Evolutionary conservation across 78 protist species (phyloP).

Genomic region (Creolimax fragrantissima): DNA sequence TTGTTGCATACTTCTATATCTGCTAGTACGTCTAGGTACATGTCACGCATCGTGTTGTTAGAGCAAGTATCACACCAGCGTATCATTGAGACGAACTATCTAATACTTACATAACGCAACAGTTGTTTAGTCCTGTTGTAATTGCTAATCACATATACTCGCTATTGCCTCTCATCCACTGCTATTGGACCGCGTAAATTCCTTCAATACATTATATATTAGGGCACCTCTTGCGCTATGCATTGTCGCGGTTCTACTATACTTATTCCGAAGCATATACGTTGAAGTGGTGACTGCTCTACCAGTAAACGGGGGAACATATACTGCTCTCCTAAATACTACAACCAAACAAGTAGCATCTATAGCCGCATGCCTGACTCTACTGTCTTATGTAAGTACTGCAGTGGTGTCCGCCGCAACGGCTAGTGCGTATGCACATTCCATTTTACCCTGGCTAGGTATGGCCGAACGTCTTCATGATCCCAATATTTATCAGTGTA

Average conservation of each 20-base stretch:
- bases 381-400: slow-evolving; percentile 75
- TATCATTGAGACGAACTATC: no score
- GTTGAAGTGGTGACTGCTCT: slow-evolving; percentile 65
- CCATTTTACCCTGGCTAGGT: not conserved
- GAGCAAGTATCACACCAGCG: no score
- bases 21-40: no score
- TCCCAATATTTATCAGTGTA: no score
- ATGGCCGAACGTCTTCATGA: slow-evolving; percentile 9
- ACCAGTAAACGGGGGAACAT: slow-evolving; percentile 77
- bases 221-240: slow-evolving; percentile 58
- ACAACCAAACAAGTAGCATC: slow-evolving; percentile 63
- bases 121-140: no score
- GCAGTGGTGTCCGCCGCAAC: slow-evolving; percentile 24
- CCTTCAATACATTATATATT: not conserved
- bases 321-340: slow-evolving; percentile 66
- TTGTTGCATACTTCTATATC: no score
- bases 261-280: slow-evolving; percentile 53
- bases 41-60: no score
- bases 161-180: no score
- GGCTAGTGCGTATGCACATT: not conserved
- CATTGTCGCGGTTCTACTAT: slow-evolving; percentile 52
- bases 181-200: no score
- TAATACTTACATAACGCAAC: no score
- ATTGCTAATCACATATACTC: no score
- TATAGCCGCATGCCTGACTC: slow-evolving; percentile 60